Evolutionary conservation across 2,329 filamentous ascomycete genomes (phyloP).

Genomic region (Talaromyces rugulosus): DNA sequence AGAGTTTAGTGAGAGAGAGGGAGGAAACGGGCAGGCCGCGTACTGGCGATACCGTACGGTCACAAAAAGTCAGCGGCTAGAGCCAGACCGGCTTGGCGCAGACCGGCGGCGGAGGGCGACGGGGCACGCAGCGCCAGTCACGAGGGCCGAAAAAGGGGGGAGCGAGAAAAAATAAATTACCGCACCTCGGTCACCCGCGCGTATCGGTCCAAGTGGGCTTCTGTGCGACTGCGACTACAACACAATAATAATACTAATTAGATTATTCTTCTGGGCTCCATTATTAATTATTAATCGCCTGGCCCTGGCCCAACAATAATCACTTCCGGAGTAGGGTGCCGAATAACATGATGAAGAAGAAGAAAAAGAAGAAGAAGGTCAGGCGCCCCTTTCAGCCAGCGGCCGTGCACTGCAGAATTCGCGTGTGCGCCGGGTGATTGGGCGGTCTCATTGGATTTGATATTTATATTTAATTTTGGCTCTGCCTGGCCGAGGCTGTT

Average conservation of each 20-base stretch:
- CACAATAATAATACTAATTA: background rate
- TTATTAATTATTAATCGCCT: background rate
- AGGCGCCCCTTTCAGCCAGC: background rate
- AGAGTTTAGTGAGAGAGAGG: background rate
- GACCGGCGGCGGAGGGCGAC: background rate
- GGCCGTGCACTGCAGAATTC: background rate
- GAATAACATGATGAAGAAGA: too few relatives aligned
- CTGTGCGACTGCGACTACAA: slow-evolving; percentile 1
- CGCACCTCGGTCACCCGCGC: slow-evolving; percentile 16
- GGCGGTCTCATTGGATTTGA: too few relatives aligned
- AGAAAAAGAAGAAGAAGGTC: background rate
- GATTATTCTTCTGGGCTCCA: background rate
- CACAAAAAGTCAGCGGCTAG: background rate
- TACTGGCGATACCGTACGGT: background rate
- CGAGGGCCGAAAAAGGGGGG: slow-evolving; percentile 15
- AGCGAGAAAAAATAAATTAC: slow-evolving; percentile 15
- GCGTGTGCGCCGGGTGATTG: background rate
- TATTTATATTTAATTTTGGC: too few relatives aligned
- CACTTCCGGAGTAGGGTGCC: too few relatives aligned
- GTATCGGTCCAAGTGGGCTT: slow-evolving; percentile 4
- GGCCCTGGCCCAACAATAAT: too few relatives aligned
- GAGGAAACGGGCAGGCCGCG: background rate
- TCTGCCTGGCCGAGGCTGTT: background rate
- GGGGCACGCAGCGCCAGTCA: background rate
- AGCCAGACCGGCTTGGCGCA: background rate